phyloP scores from a whole-genome alignment of 768 basidiomycete genomes.

The Termitomyces sp. region DNA sequence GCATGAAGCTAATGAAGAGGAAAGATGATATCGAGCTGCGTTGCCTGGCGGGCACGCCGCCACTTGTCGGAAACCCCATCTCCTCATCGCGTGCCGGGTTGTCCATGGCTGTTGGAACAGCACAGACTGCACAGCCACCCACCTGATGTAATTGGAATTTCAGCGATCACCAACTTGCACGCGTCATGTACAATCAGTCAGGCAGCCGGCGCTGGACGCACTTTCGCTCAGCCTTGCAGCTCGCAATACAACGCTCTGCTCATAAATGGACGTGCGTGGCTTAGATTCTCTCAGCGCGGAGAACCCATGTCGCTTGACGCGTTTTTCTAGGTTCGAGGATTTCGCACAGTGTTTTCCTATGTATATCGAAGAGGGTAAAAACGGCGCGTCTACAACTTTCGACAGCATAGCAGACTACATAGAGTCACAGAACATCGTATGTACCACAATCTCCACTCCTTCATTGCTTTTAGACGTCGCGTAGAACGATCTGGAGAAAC shows the following conservation, averaged over 20 bases:
- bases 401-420: slow-evolving; percentile 69
- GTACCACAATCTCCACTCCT: slow-evolving; percentile 18
- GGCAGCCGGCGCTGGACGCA: slow-evolving; percentile 52
- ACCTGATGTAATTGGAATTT: not conserved
- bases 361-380: slow-evolving; percentile 62
- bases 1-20: slow-evolving; percentile 66
- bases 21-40: slow-evolving; percentile 69
- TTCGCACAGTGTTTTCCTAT: slow-evolving; percentile 63
- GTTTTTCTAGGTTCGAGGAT: slow-evolving; percentile 42
- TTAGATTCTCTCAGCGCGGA: slow-evolving; percentile 2
- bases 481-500: slow-evolving; percentile 60
- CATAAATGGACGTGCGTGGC: slow-evolving; percentile 50
- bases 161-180: not conserved
- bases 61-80: slow-evolving; percentile 25
- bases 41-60: slow-evolving; percentile 30
- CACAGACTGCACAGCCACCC: slow-evolving; percentile 13
- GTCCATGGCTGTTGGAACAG: slow-evolving; percentile 21
- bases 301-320: not conserved
- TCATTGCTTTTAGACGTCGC: not conserved
- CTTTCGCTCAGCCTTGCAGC: slow-evolving; percentile 51
- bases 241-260: slow-evolving; percentile 49
- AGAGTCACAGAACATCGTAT: slow-evolving; percentile 53
- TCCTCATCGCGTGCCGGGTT: slow-evolving; percentile 32
- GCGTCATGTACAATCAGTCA: slow-evolving; percentile 37
- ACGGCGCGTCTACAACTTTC: slow-evolving; percentile 54